phyloP scores from a whole-genome alignment of 2,329 filamentous ascomycete genomes.

The Ophiostoma himal-ulmi region DNA sequence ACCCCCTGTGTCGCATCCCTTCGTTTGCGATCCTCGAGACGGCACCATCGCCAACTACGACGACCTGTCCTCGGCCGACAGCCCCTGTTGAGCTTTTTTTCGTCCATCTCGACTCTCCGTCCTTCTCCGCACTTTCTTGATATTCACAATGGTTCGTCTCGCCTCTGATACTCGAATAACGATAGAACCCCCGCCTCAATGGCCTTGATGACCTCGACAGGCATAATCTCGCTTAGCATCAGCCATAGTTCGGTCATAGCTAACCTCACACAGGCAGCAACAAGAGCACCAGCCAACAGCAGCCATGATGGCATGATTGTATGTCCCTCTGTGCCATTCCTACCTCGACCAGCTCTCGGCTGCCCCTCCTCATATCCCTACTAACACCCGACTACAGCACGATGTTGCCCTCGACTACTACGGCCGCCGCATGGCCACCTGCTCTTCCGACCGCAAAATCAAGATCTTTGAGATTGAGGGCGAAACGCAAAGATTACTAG shows the following conservation, averaged over 20 bases:
- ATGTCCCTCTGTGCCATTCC: constrained; percentile 42
- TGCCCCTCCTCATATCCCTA: neutral
- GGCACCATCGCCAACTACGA: neutral
- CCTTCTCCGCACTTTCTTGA: neutral
- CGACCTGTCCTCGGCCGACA: neutral
- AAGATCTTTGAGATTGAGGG: constrained; percentile 99
- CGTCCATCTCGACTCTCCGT: neutral
- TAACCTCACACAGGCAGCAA: constrained; percentile 29
- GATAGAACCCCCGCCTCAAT: neutral
- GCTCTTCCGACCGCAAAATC: constrained; percentile 96
- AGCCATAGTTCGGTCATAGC: neutral
- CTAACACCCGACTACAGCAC: constrained; percentile 52
- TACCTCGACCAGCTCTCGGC: neutral
- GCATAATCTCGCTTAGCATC: neutral
- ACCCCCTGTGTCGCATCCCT: constrained; percentile 12
- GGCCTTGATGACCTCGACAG: neutral
- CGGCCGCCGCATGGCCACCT: constrained; percentile 89
- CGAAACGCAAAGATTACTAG: constrained; percentile 79
- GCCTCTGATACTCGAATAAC: neutral
- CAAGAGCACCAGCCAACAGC: constrained; percentile 68
- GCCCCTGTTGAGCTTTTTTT: neutral
- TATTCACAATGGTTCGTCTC: constrained; percentile 10
- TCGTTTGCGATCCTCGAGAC: constrained; percentile 12
- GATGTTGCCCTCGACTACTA: constrained; percentile 99
- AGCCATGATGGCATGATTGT: constrained; percentile 99